phyloP scores from a whole-genome alignment of 2,329 filamentous ascomycete genomes.

The Fusarium albosuccineum region DNA sequence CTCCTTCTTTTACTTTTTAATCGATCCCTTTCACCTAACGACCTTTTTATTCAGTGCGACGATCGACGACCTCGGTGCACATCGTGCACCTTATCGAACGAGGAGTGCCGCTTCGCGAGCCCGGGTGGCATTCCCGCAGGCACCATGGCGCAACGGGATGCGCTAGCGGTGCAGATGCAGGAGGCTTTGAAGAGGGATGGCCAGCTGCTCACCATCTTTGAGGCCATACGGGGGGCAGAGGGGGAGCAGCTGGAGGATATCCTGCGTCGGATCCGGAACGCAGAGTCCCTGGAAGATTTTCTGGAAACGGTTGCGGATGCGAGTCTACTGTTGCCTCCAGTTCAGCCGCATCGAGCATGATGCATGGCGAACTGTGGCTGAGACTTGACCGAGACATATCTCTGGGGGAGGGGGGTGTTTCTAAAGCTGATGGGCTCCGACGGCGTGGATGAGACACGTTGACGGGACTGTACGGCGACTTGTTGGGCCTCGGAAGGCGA shows the following conservation, averaged over 20 bases:
- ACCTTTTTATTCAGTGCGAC: conserved; percentile 1
- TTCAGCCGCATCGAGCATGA: neutral
- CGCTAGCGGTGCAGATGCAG: neutral
- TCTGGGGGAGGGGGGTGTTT: no score
- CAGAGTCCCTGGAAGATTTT: conserved; percentile 1
- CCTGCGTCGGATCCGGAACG: neutral
- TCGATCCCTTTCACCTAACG: neutral
- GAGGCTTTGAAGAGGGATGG: neutral
- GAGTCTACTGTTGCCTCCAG: neutral
- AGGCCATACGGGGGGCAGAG: neutral
- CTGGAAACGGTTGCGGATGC: neutral
- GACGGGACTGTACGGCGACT: no score
- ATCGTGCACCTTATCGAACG: neutral
- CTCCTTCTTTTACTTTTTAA: no score
- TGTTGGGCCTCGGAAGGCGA: no score
- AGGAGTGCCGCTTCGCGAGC: conserved; percentile 1
- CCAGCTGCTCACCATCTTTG: neutral
- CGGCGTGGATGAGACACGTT: no score
- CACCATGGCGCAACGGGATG: neutral
- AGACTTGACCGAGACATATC: neutral
- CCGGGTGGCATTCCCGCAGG: neutral
- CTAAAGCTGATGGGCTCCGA: no score
- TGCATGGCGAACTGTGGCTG: neutral
- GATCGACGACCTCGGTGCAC: conserved; percentile 10
- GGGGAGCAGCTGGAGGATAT: neutral